Evolutionary conservation across 2,329 filamentous ascomycete genomes (phyloP).

Genomic region (Phyllosticta citrichinensis): DNA sequence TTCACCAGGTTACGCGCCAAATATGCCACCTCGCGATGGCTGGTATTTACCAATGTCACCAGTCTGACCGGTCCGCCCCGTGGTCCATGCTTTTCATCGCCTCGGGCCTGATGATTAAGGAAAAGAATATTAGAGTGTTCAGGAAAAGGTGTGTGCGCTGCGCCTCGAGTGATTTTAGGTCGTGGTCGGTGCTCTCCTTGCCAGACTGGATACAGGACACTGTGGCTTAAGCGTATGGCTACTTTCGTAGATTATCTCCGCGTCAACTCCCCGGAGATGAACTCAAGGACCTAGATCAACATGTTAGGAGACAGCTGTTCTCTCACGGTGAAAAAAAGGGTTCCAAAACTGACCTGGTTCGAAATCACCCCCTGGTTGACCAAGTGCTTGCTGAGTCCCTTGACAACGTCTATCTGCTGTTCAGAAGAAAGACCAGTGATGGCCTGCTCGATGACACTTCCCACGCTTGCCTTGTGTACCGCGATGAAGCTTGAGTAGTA

Average conservation of each 20-base stretch:
- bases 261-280: constrained; percentile 10
- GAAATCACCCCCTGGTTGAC: constrained; percentile 52
- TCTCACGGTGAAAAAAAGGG: too few species aligned
- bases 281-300: constrained; percentile 10
- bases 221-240: background rate
- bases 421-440: constrained; percentile 81
- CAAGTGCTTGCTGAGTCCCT: constrained; percentile 51
- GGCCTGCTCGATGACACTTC: constrained; percentile 78
- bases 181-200: background rate
- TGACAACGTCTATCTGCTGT: constrained; percentile 75
- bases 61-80: background rate
- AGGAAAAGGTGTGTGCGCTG: background rate
- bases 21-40: background rate
- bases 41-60: background rate
- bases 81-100: background rate
- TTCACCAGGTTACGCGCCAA: background rate
- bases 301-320: background rate
- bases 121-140: background rate
- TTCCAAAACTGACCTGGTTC: constrained; percentile 35
- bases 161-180: background rate
- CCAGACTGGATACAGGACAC: background rate
- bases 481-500: constrained; percentile 98
- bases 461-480: constrained; percentile 73
- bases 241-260: background rate
- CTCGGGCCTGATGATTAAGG: background rate